phyloP scores from a whole-genome alignment of 2,329 filamentous ascomycete genomes.

The Monosporascus sp. region DNA sequence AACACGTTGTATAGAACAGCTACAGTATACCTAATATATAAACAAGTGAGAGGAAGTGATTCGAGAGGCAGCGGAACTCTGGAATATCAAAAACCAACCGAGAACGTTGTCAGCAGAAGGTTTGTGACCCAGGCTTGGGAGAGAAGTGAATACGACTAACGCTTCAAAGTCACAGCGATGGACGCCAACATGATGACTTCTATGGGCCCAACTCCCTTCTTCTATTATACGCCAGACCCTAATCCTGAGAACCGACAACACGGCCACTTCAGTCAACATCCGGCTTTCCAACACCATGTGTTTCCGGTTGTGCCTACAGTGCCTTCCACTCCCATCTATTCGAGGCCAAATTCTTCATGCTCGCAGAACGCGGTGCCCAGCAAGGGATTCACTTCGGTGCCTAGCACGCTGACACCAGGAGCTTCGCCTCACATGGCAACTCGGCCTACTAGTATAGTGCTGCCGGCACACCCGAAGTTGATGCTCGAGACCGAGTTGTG shows the following conservation, averaged over 20 bases:
- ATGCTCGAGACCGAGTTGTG: constrained; percentile 72
- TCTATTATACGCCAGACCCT: constrained; percentile 79
- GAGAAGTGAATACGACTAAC: constrained; percentile 16
- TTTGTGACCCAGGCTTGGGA: constrained; percentile 19
- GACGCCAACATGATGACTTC: constrained; percentile 53
- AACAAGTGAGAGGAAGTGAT: constrained; percentile 14
- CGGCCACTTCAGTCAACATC: constrained; percentile 67
- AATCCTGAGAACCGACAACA: constrained; percentile 68
- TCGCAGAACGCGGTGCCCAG: constrained; percentile 50
- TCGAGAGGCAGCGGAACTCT: background rate
- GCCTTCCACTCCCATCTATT: constrained; percentile 59
- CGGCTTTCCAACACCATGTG: constrained; percentile 48
- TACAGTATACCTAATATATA: constrained; percentile 28
- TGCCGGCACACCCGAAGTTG: constrained; percentile 35
- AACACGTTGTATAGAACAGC: constrained; percentile 25
- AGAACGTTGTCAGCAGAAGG: constrained; percentile 19
- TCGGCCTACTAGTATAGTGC: constrained; percentile 62
- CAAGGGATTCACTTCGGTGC: constrained; percentile 52
- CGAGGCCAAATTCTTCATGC: constrained; percentile 59
- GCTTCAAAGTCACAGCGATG: constrained; percentile 45
- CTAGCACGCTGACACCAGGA: constrained; percentile 65
- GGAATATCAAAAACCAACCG: constrained; percentile 3
- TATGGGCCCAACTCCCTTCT: constrained; percentile 72
- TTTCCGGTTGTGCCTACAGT: constrained; percentile 53
- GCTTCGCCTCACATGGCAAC: constrained; percentile 71